Percentiles rank a stretch among this genome's conserved stretches.
phyloP scores from a whole-genome alignment of 768 basidiomycete species.

The Lactarius sp. region DNA sequence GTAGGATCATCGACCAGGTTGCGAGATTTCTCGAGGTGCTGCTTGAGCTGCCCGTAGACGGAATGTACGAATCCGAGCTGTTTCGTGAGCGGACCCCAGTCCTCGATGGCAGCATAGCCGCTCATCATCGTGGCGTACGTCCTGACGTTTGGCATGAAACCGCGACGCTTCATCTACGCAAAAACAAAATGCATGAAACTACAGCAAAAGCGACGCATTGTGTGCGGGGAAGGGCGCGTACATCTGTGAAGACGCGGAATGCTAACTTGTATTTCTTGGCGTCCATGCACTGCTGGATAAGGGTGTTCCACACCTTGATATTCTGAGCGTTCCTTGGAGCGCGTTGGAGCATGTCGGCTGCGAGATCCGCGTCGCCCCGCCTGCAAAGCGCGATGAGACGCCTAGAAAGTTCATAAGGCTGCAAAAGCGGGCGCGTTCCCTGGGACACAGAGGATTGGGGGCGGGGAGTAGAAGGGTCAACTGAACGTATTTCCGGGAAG shows the following conservation, averaged over 20 bases:
- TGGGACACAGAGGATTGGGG: background rate
- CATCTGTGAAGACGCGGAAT: conserved; percentile 66
- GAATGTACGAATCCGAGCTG: conserved; percentile 59
- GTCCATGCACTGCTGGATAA: conserved; percentile 63
- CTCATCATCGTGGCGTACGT: conserved; percentile 69
- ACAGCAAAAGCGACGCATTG: background rate
- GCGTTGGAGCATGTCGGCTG: conserved; percentile 61
- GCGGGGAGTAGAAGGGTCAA: background rate
- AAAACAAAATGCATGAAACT: background rate
- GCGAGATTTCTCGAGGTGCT: conserved; percentile 45
- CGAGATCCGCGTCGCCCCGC: conserved; percentile 52
- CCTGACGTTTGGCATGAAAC: conserved; percentile 59
- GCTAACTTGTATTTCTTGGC: conserved; percentile 52
- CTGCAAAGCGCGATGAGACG: conserved; percentile 56
- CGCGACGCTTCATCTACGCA: conserved; percentile 77
- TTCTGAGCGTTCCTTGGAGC: conserved; percentile 73
- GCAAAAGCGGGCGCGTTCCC: conserved; percentile 30
- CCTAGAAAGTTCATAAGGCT: conserved; percentile 56
- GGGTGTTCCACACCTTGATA: conserved; percentile 70
- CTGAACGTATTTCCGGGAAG: background rate
- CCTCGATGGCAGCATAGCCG: conserved; percentile 55
- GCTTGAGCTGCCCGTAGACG: conserved; percentile 54
- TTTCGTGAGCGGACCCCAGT: conserved; percentile 55
- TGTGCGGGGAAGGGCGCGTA: conserved; percentile 31
- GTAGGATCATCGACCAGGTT: conserved; percentile 47